phyloP scores from a whole-genome alignment of 2,329 filamentous ascomycete genomes.

The Fusarium sp. region DNA sequence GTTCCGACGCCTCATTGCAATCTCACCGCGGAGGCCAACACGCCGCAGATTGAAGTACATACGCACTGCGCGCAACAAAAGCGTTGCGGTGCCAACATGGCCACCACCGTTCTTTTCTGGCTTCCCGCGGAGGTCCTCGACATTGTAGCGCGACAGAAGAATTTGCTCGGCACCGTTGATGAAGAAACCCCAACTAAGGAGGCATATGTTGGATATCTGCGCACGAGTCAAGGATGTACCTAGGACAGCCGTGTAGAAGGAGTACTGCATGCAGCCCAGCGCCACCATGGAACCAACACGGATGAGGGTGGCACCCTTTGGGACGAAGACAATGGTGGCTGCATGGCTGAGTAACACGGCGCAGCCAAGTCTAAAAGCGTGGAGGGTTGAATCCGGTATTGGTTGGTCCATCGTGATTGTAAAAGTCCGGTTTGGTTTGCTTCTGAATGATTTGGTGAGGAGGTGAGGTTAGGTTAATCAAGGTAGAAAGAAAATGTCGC shows the following conservation, averaged over 20 bases:
- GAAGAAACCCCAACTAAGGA: constrained; percentile 10
- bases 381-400: neutral
- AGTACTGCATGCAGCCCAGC: neutral
- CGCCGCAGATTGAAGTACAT: constrained; percentile 8
- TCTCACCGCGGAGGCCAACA: neutral
- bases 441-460: neutral
- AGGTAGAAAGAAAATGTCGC: neutral
- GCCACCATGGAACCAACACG: neutral
- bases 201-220: neutral
- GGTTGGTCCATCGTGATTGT: neutral
- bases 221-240: neutral
- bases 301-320: neutral
- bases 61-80: neutral
- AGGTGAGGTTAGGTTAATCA: neutral
- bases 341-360: neutral
- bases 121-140: neutral
- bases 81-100: accelerated
- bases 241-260: neutral
- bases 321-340: neutral
- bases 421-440: neutral
- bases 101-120: accelerated
- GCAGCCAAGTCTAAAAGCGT: neutral
- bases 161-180: neutral
- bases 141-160: neutral
- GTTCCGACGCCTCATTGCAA: neutral